Evolutionary conservation across 768 basidiomycete genomes (phyloP), one percentile per base, ranked within the genome.

Genomic region (Kwoniella newhampshirensis): DNA sequence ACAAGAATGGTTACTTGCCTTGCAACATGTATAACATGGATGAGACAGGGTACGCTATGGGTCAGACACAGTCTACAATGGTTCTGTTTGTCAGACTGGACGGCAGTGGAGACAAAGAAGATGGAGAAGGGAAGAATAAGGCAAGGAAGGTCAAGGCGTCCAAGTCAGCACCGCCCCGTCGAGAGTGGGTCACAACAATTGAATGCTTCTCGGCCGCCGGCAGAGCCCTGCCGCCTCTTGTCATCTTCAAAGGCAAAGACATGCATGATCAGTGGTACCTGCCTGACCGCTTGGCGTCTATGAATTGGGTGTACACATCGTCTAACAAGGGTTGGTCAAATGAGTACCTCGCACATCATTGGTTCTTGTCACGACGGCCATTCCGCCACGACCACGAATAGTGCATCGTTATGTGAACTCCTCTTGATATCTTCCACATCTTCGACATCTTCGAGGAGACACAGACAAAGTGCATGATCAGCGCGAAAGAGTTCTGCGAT

Each of bases 21-120:
- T 7, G n/a, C 6, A 46, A 46, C 23, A 46, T 46, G 17, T 46
- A 46, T 23, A 46, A 46, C n/a, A 46, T 46, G 44, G 44, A 46
- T n/a, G 44, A 46, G 21, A 46, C 44, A 4, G 44, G 44, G 6
- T 46, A 25, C 23, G 44, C 21, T 8, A 11, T 46, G 44, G 44
- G 44, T 23, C 13, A 4, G 4, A 46, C 26, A 4, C 20, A 46
- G 21, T 23, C 44, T 23, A 46, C 20, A 23, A 13, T 4, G 13
- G 26, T 25, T 7, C 13, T 46, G 44, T 23, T 17, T 23, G 44
- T 46, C 13, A 42, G 15, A 9, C 44, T 17, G 9, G 21, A 7
- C 5, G 44, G 7, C 8, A 11, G 21, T 4, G 15, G 17, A 28
- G 44, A 23, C 13, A 8, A 6, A 17, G 15, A 25, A 11, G n/a